Evolutionary conservation across 148 eudicot genomes (phyloP).

Genomic region (Chenopodium suecicum): DNA sequence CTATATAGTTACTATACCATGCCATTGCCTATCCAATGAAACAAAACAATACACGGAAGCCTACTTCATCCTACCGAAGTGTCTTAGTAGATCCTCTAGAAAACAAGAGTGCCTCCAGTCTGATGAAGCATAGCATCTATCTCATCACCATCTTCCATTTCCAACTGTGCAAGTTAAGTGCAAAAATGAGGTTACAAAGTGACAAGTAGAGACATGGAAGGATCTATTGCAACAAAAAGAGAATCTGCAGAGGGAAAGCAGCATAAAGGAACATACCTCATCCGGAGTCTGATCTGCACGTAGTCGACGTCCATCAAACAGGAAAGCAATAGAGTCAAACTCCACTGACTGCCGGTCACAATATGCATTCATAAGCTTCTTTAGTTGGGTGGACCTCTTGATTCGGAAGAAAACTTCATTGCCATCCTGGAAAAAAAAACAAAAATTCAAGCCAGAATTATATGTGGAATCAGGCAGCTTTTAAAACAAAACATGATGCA

Average conservation of each 20-base stretch:
- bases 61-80: slow-evolving; percentile 1
- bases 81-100: neutral
- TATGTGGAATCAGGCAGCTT: neutral
- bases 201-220: neutral
- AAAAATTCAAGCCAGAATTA: neutral
- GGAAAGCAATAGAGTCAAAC: slow-evolving; percentile 48
- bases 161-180: slow-evolving; percentile 36
- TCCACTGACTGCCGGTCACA: slow-evolving; percentile 62
- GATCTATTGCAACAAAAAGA: neutral
- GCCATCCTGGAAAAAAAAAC: slow-evolving; percentile 44
- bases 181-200: neutral
- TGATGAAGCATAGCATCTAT: slow-evolving; percentile 71
- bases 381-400: slow-evolving; percentile 57
- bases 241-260: neutral
- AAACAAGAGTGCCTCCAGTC: slow-evolving; percentile 45
- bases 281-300: slow-evolving; percentile 61
- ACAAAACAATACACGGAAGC: neutral
- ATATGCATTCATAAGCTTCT: slow-evolving; percentile 70
- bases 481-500: too few species aligned
- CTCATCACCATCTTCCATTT: slow-evolving; percentile 70
- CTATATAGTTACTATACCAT: neutral
- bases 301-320: slow-evolving; percentile 68
- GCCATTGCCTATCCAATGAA: neutral
- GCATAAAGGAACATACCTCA: slow-evolving; percentile 34
- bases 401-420: slow-evolving; percentile 64